A percentile compares a stretch with the other conserved stretches of the same genome.
phyloP scores from a whole-genome alignment of 2,329 filamentous ascomycete genomes.

The Neobulgaria alba region DNA sequence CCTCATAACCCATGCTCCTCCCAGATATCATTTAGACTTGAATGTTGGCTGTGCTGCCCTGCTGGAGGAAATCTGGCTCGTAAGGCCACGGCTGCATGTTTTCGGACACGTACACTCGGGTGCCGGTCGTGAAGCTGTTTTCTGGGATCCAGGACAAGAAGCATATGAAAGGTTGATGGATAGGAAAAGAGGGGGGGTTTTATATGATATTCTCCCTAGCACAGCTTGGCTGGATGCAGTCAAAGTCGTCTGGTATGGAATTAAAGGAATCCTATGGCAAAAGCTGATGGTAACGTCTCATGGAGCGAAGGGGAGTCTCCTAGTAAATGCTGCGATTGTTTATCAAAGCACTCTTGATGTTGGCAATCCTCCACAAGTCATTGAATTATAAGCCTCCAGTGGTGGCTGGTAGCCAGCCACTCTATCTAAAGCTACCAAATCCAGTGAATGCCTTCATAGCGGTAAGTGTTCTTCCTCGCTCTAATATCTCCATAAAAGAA shows the following conservation, averaged over 20 bases:
- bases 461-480: too few relatives aligned
- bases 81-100: conserved; percentile 52
- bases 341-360: conserved; percentile 39
- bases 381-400: conserved; percentile 20
- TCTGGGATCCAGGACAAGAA: conserved; percentile 52
- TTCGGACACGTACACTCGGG: conserved; percentile 61
- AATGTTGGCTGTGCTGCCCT: conserved; percentile 51
- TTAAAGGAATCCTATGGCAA: conserved; percentile 49
- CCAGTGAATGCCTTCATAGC: too few relatives aligned
- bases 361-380: conserved; percentile 32
- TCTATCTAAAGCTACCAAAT: too few relatives aligned
- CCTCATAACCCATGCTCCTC: conserved; percentile 57
- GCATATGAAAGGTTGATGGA: conserved; percentile 27
- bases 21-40: conserved; percentile 43
- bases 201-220: conserved; percentile 24
- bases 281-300: conserved; percentile 43
- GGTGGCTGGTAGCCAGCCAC: too few relatives aligned
- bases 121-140: conserved; percentile 48
- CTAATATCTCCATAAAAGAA: too few relatives aligned
- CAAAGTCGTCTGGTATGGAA: conserved; percentile 42
- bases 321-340: conserved; percentile 55
- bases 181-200: conserved; percentile 28
- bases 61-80: conserved; percentile 47
- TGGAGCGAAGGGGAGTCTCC: conserved; percentile 38
- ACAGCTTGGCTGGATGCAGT: conserved; percentile 41